phyloP scores from a whole-genome alignment of 2,329 filamentous ascomycete species.

The Arthrobotrys sinensis region DNA sequence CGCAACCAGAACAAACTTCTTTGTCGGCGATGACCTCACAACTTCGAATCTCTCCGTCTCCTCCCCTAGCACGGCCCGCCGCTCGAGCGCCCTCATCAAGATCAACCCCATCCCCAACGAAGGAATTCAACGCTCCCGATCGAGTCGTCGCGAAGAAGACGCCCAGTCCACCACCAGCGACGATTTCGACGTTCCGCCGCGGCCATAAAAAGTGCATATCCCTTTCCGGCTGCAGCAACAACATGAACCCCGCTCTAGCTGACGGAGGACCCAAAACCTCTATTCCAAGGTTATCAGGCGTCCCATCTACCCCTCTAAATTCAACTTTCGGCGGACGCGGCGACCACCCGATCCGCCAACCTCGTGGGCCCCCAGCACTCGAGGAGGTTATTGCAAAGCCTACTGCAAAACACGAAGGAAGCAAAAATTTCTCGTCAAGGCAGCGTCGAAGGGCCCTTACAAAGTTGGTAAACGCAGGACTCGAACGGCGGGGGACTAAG shows the following conservation, averaged over 20 bases:
- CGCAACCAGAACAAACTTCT: background rate
- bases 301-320: slow-evolving; percentile 84
- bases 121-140: slow-evolving; percentile 10
- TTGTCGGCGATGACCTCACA: slow-evolving; percentile 21
- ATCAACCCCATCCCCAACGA: slow-evolving; percentile 48
- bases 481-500: slow-evolving; percentile 80
- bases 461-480: slow-evolving; percentile 89
- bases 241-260: slow-evolving; percentile 71
- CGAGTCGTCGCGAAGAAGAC: slow-evolving; percentile 32
- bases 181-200: slow-evolving; percentile 41
- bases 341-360: slow-evolving; percentile 93
- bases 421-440: slow-evolving; percentile 96
- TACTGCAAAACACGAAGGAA: slow-evolving; percentile 92
- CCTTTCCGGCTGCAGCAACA: slow-evolving; percentile 74
- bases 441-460: slow-evolving; percentile 92
- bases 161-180: slow-evolving; percentile 44
- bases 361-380: slow-evolving; percentile 88
- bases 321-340: slow-evolving; percentile 94
- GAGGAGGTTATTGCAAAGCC: slow-evolving; percentile 93
- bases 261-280: slow-evolving; percentile 73
- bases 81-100: slow-evolving; percentile 25
- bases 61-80: background rate
- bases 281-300: slow-evolving; percentile 82
- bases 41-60: slow-evolving; percentile 26
- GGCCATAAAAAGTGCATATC: slow-evolving; percentile 93